A percentile compares a stretch with the other conserved stretches of the same genome.
These are phyloP conservation scores for Zarea fungicola DNA, from an alignment of 2,329 filamentous ascomycete genomes.

Conservation along the genomic window DNA sequence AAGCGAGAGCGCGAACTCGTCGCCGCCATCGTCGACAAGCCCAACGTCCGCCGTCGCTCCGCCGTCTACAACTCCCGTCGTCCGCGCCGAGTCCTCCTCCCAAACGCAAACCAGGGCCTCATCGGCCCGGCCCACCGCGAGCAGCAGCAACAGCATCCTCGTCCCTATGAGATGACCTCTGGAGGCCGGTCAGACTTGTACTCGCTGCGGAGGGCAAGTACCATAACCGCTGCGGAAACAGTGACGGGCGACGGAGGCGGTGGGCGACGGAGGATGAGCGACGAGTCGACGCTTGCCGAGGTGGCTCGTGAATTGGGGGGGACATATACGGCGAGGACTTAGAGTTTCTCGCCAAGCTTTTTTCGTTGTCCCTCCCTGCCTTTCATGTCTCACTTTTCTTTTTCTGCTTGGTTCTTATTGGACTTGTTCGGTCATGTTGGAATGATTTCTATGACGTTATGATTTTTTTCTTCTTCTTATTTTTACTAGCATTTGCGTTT, in stretches of 20 bases:
- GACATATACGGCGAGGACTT: constrained; percentile 9
- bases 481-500: background rate
- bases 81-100: constrained; percentile 1
- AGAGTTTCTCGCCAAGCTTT: constrained; percentile 1
- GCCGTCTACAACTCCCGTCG: background rate
- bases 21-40: constrained; percentile 2
- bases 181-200: background rate
- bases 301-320: constrained; percentile 6
- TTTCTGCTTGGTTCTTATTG: background rate
- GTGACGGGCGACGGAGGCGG: background rate
- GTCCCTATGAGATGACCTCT: background rate
- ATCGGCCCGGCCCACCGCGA: background rate
- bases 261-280: constrained; percentile 7
- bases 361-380: background rate
- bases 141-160: background rate
- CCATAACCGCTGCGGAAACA: background rate
- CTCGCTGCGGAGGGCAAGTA: constrained; percentile 6
- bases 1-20: constrained; percentile 6
- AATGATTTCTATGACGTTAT: constrained; percentile 7
- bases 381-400: background rate
- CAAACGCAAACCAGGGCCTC: background rate
- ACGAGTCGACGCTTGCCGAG: constrained; percentile 12
- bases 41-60: constrained; percentile 5
- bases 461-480: background rate
- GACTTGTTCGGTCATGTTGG: no score